Conservation (phyloP, 140 eudicot genomes). For the Flaveria floridana region DNA sequence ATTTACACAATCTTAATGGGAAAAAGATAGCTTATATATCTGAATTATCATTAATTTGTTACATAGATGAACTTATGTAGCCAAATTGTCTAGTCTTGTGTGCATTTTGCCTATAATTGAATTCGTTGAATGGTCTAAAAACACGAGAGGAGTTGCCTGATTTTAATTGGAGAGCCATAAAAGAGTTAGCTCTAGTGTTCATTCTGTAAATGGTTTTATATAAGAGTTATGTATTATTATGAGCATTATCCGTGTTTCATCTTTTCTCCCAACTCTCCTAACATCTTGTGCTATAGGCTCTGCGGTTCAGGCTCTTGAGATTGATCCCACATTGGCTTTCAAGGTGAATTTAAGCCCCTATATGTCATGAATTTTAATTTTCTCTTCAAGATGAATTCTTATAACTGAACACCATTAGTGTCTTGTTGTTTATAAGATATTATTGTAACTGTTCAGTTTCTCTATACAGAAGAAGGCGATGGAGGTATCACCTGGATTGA, state of each 20-base stretch:
- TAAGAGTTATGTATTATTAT: background rate
- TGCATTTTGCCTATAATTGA: background rate
- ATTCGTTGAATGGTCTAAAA: background rate
- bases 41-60: constrained; percentile 2
- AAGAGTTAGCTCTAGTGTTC: background rate
- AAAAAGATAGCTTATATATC: background rate
- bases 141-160: background rate
- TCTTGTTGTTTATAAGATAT: constrained; percentile 22
- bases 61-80: background rate
- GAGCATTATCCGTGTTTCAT: constrained; percentile 15
- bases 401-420: background rate
- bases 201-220: background rate
- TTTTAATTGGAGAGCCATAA: background rate
- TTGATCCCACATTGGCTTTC: constrained; percentile 41
- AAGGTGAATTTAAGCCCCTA: constrained; percentile 41
- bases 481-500: constrained; percentile 62
- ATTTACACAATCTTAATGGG: background rate
- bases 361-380: background rate
- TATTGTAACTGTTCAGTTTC: constrained; percentile 41
- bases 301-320: constrained; percentile 36
- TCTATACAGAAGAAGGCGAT: constrained; percentile 69
- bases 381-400: background rate
- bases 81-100: background rate
- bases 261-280: background rate
- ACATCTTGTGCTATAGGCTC: constrained; percentile 35